Evolutionary conservation across 78 protist genomes (phyloP), one percentile per base, ranked within the genome.

Genomic region (Cavenderia fasciculata): DNA sequence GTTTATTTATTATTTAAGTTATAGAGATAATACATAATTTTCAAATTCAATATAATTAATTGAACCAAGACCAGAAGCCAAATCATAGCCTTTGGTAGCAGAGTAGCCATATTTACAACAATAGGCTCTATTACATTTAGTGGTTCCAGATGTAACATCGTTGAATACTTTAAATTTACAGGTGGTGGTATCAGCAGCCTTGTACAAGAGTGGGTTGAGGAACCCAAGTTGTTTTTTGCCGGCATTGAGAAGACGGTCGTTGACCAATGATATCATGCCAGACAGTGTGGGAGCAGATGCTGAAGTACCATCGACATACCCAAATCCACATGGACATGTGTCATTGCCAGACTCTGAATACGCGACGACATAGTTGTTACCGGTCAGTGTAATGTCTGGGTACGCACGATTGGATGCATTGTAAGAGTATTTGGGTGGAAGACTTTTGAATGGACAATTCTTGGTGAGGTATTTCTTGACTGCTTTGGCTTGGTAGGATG

Each of bases 181-280:
- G 21, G 8, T 51, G 85, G 21, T 69, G 29, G 31, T 59, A 54
- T 5, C 25, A 33, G 71, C 75, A 25, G 36, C 16, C 54, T 59
- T 27, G 61, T 95, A 95, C 23, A 95, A 7, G 19, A 66, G 63
- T 29, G 97, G 97, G 87, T 95, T 95, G 44, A 95, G 74, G 87
- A 95, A 95, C 14, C 97, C 97, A 29, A 95, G 68, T 34, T 91
- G 73, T 25, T 10, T 4, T 38, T 74, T 46, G 34, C 89, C 89
- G n/a, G 29, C 25, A 52, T 1, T 31, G 8, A 95, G 46, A n/a
- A 61, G 59, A 4, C 1, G 18, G 59, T 65, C 79, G 66, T 95
- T 95, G 49, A 95, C 38, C 18, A 85, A 46, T 10, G 94, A 21
- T 14, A 95, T 52, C 29, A 92, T 14, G 29, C 75, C 94, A 3